phyloP scores from a whole-genome alignment of 768 basidiomycete genomes.

The Chalciporus sphaerocephalus region DNA sequence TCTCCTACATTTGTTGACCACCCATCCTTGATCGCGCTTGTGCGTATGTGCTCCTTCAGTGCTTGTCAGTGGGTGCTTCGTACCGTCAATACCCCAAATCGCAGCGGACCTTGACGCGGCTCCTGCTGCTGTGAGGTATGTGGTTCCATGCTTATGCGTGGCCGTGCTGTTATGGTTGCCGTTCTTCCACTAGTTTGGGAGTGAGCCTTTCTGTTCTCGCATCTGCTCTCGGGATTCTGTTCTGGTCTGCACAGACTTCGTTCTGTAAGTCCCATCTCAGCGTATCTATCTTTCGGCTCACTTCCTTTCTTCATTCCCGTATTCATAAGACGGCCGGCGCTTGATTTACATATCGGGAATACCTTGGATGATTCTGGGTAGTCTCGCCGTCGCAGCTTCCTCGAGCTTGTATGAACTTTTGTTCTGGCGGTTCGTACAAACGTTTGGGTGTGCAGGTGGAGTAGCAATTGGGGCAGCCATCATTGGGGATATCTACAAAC shows the following conservation, averaged over 20 bases:
- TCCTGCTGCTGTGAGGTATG: slow-evolving; percentile 52
- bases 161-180: neutral
- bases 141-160: neutral
- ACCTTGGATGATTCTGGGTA: slow-evolving; percentile 55
- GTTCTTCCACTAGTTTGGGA: slow-evolving; percentile 34
- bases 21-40: neutral
- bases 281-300: neutral
- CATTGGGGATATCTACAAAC: slow-evolving; percentile 61
- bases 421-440: slow-evolving; percentile 61
- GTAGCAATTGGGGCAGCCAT: slow-evolving; percentile 55
- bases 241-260: slow-evolving; percentile 49
- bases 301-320: neutral
- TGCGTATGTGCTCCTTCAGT: slow-evolving; percentile 37
- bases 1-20: neutral
- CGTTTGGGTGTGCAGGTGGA: slow-evolving; percentile 56
- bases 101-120: slow-evolving; percentile 60
- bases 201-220: slow-evolving; percentile 49
- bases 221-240: slow-evolving; percentile 42
- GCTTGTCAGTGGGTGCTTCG: slow-evolving; percentile 63
- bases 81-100: slow-evolving; percentile 73
- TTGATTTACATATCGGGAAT: slow-evolving; percentile 55
- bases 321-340: slow-evolving; percentile 55
- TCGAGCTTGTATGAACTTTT: slow-evolving; percentile 44
- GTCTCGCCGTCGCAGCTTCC: slow-evolving; percentile 54
- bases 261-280: slow-evolving; percentile 39